These are phyloP conservation scores for Metschnikowia drakensbergensis DNA, from an alignment of 805 yeast genomes.

Conservation along the genomic window DNA sequence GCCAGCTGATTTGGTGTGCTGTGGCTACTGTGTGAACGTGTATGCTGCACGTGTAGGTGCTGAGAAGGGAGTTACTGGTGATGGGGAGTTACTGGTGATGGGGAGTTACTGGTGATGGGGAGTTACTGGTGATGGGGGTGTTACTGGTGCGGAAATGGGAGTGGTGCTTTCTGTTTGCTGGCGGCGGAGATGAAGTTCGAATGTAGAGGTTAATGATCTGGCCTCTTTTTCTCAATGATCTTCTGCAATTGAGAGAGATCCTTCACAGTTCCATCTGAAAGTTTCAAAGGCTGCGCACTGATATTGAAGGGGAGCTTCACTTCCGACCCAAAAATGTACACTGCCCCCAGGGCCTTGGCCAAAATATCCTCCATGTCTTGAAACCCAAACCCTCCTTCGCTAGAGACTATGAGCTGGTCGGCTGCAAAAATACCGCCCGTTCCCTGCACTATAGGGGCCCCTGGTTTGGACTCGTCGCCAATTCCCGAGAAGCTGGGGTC, in stretches of 20 bases:
- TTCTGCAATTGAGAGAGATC: not conserved
- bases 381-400: constrained; percentile 4
- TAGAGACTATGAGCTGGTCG: constrained; percentile 12
- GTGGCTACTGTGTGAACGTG: too few relatives aligned
- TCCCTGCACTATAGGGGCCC: constrained; percentile 13
- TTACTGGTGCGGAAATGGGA: too few relatives aligned
- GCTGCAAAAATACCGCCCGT: not conserved
- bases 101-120: too few relatives aligned
- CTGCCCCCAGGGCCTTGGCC: constrained; percentile 1
- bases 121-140: too few relatives aligned
- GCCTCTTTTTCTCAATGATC: not conserved
- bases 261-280: not conserved
- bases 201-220: not conserved
- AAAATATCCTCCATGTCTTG: constrained; percentile 5
- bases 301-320: constrained; percentile 7
- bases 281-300: constrained; percentile 5
- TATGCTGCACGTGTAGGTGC: too few relatives aligned
- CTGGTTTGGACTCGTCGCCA: constrained; percentile 4
- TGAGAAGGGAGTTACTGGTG: too few relatives aligned
- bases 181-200: too few relatives aligned
- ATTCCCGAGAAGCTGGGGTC: constrained; percentile 20
- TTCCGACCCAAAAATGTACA: constrained; percentile 11
- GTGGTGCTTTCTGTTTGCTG: too few relatives aligned
- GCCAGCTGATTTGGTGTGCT: too few relatives aligned
- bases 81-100: too few relatives aligned